Evolutionary conservation across 2,329 filamentous ascomycete species (phyloP), one percentile per base, ranked within the genome.

Genomic region (Fusarium paranaense): DNA sequence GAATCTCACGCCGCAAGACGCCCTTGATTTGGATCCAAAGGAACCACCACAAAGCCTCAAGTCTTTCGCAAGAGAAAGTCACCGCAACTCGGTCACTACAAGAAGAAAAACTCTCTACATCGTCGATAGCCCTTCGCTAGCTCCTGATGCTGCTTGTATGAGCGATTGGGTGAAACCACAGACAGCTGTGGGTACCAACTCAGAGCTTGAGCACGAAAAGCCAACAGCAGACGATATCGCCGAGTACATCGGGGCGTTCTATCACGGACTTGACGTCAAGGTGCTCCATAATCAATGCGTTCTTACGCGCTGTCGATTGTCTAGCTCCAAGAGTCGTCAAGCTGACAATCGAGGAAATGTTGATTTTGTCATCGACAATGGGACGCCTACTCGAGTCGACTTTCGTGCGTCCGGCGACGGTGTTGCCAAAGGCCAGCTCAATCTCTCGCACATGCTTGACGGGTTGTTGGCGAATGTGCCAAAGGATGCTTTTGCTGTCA

Each of bases 371-470:
- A 78, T 79, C 1, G 67, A 83, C 0, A 56, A 37, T 16, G 69
- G 79, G 2, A 76, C 82, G 37, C 79, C 82, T 52, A 85, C 86
- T 6, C 85, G 88, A 3, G 87, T 93, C 60, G 85, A 89, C 11
- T 83, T 82, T 3, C 86, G 90, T 0, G 76, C 81, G 1, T 84
- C 85, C 0, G 85, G 85, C 0, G 88, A 90, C 64, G 81, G 80
- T 0, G 47, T 84, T 0, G 90, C 89, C 54, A 50, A 76, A 3
- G 80, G 81, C 13, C 89, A 92, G 76, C 80, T 93, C 7, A 90
- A 91, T 69, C 84, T 93, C 1, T 82, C 88, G 62, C 90, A 93
- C 75, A 82, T 93, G 5, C 83, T 93, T 0, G 90, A 93, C 73
- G 86, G 84, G 0, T 85, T 88, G 2, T 86, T 90, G 4, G 82